These are phyloP conservation scores for Metarhizium humberi DNA, from an alignment of 2,329 filamentous ascomycete species.

Conservation along the genomic window DNA sequence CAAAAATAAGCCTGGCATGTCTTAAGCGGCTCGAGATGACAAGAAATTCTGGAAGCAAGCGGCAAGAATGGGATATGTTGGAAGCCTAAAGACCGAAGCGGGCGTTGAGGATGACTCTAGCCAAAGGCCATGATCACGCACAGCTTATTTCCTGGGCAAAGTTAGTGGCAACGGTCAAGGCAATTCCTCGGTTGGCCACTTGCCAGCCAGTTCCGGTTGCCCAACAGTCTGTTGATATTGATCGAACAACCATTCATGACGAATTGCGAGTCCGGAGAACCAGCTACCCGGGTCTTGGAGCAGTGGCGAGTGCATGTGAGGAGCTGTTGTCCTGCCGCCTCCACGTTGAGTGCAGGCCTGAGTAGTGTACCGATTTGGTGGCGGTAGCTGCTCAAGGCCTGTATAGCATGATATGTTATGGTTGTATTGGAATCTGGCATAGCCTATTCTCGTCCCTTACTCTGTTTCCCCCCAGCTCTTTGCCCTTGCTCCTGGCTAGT, in stretches of 20 bases:
- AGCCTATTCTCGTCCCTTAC: neutral
- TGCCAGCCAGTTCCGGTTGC: neutral
- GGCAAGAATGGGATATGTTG: neutral
- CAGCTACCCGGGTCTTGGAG: neutral
- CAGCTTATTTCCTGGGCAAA: neutral
- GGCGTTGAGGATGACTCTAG: neutral
- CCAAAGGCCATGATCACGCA: neutral
- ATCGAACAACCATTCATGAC: neutral
- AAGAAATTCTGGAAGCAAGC: neutral
- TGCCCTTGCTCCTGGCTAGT: neutral
- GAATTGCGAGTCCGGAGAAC: neutral
- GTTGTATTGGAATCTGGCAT: neutral
- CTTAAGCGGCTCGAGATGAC: neutral
- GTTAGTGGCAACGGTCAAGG: neutral
- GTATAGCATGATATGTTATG: neutral
- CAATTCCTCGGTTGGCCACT: neutral
- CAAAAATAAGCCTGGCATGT: neutral
- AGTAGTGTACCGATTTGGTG: neutral
- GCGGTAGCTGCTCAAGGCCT: neutral
- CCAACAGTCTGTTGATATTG: neutral
- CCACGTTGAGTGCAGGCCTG: neutral
- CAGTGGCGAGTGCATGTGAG: conserved; percentile 1
- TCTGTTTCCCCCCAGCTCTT: neutral
- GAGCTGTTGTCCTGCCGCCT: neutral
- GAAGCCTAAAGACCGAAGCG: neutral